These are phyloP conservation scores for Apiotrichum siamense DNA, from an alignment of 1,284 basidiomycete genomes.

Conservation along the genomic window DNA sequence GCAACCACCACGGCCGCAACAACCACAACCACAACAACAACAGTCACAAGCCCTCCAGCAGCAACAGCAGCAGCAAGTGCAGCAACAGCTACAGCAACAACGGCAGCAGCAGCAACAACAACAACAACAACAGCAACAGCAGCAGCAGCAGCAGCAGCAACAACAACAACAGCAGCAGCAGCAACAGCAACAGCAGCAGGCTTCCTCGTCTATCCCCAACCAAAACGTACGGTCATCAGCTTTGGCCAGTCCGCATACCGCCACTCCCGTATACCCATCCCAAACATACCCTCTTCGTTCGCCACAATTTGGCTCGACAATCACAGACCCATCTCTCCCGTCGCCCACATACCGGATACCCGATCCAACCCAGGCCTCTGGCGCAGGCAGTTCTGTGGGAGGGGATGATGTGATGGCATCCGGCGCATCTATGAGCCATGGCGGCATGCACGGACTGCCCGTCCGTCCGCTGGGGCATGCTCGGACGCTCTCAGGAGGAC, in stretches of 20 bases:
- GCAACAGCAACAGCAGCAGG: conserved; percentile 5
- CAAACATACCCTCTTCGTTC: neutral
- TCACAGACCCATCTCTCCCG: conserved; percentile 11
- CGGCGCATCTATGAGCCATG: too few species aligned
- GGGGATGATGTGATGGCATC: neutral
- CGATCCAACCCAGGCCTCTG: neutral
- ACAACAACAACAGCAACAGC: conserved; percentile 10
- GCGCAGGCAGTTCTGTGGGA: neutral
- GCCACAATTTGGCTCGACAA: conserved; percentile 7
- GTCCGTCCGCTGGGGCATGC: neutral
- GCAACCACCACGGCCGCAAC: neutral
- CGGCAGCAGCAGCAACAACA: conserved; percentile 7
- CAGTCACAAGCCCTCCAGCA: conserved; percentile 1
- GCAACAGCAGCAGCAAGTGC: neutral
- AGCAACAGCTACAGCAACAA: conserved; percentile 13
- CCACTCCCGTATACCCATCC: neutral
- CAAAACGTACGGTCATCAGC: neutral
- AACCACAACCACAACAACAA: neutral
- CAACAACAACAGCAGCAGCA: conserved; percentile 6
- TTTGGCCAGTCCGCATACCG: neutral
- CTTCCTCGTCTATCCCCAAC: neutral
- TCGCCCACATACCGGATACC: conserved; percentile 10
- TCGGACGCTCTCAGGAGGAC: neutral
- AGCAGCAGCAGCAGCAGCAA: conserved; percentile 14
- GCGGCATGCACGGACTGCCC: neutral